phyloP scores from a whole-genome alignment of 164 flowering plant genomes.

The Kingdonia uniflora region DNA sequence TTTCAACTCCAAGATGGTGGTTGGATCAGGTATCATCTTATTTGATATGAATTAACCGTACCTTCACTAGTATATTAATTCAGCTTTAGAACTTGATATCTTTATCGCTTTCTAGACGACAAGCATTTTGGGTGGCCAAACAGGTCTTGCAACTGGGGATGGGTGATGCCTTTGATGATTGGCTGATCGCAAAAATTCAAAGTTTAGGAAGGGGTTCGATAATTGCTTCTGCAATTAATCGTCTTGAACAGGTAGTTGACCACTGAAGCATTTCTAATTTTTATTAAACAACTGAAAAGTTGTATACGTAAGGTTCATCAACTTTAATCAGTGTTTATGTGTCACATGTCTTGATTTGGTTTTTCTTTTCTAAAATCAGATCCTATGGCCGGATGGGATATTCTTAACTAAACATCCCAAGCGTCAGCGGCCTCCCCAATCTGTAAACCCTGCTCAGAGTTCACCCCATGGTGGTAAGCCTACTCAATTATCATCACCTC shows the following conservation, averaged over 20 bases:
- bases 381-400: slow-evolving; percentile 99
- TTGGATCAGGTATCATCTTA: slow-evolving; percentile 78
- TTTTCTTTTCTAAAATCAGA: slow-evolving; percentile 28
- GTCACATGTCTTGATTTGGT: slow-evolving; percentile 7
- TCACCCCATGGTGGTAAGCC: slow-evolving; percentile 24
- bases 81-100: slow-evolving; percentile 2
- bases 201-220: slow-evolving; percentile 76
- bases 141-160: slow-evolving; percentile 97
- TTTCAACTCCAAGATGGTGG: slow-evolving; percentile 98
- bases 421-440: slow-evolving; percentile 40
- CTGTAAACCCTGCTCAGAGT: slow-evolving; percentile 25
- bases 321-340: background rate
- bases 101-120: slow-evolving; percentile 41
- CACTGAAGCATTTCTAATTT: too few species aligned
- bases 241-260: slow-evolving; percentile 64
- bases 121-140: slow-evolving; percentile 96
- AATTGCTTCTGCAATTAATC: slow-evolving; percentile 72
- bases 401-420: slow-evolving; percentile 94
- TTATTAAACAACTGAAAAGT: too few species aligned
- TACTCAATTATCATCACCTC: slow-evolving; percentile 33
- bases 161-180: slow-evolving; percentile 99
- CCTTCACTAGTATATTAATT: background rate
- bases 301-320: too few species aligned
- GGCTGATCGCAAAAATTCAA: slow-evolving; percentile 92
- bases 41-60: background rate